Evolutionary conservation across 768 basidiomycete genomes (phyloP).

Genomic region (Mycena filopes): DNA sequence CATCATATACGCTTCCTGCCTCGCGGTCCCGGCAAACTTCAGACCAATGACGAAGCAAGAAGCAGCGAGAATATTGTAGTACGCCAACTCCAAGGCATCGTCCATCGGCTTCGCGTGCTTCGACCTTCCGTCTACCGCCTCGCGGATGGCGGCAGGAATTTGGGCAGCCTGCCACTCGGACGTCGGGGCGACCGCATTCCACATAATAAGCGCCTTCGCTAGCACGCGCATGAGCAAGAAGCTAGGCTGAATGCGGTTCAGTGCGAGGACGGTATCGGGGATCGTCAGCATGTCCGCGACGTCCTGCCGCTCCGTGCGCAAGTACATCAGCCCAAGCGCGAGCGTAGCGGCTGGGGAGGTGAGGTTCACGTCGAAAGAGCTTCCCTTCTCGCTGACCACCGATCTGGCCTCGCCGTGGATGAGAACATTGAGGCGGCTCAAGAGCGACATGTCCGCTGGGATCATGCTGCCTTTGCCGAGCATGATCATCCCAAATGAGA

Average conservation of each 20-base stretch:
- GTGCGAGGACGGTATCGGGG: conserved; percentile 80
- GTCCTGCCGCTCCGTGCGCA: conserved; percentile 85
- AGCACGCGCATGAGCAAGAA: conserved; percentile 87
- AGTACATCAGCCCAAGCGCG: conserved; percentile 92
- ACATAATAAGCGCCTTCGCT: conserved; percentile 84
- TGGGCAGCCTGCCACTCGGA: conserved; percentile 78
- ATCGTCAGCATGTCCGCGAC: conserved; percentile 87
- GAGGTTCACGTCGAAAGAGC: conserved; percentile 84
- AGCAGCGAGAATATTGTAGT: conserved; percentile 91
- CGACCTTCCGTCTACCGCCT: conserved; percentile 64
- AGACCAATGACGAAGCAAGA: conserved; percentile 92
- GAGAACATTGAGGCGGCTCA: conserved; percentile 76
- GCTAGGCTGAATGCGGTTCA: conserved; percentile 90
- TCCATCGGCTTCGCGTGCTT: conserved; percentile 62
- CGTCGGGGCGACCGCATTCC: conserved; percentile 79
- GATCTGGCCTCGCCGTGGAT: conserved; percentile 77
- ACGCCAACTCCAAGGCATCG: conserved; percentile 86
- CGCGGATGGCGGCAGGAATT: conserved; percentile 73
- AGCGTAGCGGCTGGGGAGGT: conserved; percentile 93
- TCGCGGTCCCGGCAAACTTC: conserved; percentile 94
- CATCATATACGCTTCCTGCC: conserved; percentile 87
- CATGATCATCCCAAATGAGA: conserved; percentile 97
- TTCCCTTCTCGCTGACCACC: conserved; percentile 47
- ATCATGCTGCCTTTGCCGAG: conserved; percentile 85
- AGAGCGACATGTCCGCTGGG: conserved; percentile 78